Conservation (phyloP, 2,329 filamentous ascomycete genomes). For the Neofusicoccum umdonicola region DNA sequence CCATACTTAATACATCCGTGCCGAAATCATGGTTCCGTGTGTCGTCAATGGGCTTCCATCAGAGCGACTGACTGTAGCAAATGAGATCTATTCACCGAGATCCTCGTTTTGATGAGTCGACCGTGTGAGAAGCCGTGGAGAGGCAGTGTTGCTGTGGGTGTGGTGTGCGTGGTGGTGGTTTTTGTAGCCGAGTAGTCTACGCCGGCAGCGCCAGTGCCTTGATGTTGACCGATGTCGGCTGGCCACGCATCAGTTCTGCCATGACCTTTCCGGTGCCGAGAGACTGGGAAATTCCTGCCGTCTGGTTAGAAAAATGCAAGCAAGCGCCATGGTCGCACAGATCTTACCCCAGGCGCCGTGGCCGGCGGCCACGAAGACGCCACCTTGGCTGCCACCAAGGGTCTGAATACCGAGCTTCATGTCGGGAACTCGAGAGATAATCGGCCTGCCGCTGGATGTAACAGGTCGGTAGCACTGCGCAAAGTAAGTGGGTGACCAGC, state of each 20-base stretch:
- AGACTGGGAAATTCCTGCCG: conserved; percentile 36
- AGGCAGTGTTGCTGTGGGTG: not conserved
- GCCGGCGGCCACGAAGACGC: conserved; percentile 68
- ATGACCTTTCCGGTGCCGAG: conserved; percentile 70
- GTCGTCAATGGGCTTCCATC: not conserved
- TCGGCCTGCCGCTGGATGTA: conserved; percentile 61
- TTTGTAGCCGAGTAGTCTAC: not conserved
- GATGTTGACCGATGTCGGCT: conserved; percentile 59
- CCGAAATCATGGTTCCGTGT: not conserved
- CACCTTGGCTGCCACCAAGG: conserved; percentile 48
- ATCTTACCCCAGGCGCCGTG: conserved; percentile 72
- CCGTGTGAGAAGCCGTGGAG: not conserved
- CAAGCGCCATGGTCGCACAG: not conserved
- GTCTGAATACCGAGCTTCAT: conserved; percentile 54
- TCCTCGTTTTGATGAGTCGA: not conserved
- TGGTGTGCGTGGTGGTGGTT: not conserved
- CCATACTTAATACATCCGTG: conserved; percentile 7
- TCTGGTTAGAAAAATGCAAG: not conserved
- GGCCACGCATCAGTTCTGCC: conserved; percentile 66
- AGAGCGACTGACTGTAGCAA: not conserved
- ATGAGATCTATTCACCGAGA: not conserved
- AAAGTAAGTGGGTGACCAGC: not conserved
- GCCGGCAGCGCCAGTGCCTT: conserved; percentile 44
- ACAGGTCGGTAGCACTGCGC: conserved; percentile 68
- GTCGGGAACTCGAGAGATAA: conserved; percentile 60